These are phyloP conservation scores for Polyporus arcularius DNA, from an alignment of 768 basidiomycete species.

Conservation along the genomic window DNA sequence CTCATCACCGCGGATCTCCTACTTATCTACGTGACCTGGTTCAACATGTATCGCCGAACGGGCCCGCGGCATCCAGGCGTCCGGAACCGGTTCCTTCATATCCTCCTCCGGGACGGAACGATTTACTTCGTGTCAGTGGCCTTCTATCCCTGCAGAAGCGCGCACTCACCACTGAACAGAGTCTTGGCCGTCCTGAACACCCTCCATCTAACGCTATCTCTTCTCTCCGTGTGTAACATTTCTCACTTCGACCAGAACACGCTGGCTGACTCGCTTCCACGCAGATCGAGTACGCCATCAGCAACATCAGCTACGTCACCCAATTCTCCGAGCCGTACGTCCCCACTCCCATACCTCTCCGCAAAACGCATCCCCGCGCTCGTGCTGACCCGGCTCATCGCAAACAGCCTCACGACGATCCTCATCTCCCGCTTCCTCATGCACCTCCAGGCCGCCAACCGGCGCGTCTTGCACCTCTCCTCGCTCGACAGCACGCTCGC, in stretches of 20 bases:
- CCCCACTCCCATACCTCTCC: not conserved
- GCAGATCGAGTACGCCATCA: not conserved
- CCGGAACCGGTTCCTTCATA: not conserved
- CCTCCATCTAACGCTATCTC: not conserved
- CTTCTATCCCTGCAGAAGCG: not conserved
- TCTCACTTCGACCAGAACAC: not conserved
- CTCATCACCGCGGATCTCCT: constrained; percentile 1
- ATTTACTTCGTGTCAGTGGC: not conserved
- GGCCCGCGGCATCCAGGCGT: not conserved
- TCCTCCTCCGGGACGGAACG: not conserved
- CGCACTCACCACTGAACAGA: not conserved
- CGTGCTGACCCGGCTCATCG: not conserved
- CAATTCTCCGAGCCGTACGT: constrained; percentile 1
- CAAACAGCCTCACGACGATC: not conserved
- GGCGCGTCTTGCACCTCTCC: not conserved
- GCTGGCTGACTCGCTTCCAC: too few species aligned
- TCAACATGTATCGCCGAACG: not conserved
- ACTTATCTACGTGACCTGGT: constrained; percentile 1
- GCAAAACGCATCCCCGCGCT: not conserved
- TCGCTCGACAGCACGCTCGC: not conserved
- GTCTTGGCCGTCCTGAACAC: not conserved
- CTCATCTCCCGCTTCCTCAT: constrained; percentile 5
- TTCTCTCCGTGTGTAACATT: not conserved
- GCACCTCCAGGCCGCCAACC: not conserved
- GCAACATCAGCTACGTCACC: not conserved